Percentiles rank a stretch among this genome's conserved stretches.
phyloP scores from a whole-genome alignment of 1,284 basidiomycete species.

The Rhodotorula sp. region DNA sequence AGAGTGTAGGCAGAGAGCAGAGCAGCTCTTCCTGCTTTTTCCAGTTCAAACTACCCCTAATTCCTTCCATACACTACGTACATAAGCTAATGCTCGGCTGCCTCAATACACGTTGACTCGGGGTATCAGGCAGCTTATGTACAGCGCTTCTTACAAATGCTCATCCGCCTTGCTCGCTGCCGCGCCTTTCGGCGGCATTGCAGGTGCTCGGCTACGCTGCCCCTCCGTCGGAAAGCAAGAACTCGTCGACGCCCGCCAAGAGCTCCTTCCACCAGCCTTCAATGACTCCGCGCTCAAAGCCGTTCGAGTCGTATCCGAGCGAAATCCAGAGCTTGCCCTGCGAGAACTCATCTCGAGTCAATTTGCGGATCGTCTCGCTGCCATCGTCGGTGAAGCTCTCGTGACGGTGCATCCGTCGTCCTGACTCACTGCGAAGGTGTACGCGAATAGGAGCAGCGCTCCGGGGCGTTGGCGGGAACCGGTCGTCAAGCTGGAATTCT shows the following conservation, averaged over 20 bases:
- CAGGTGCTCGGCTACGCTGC: too few species aligned
- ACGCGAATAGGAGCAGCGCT: slow-evolving; percentile 70
- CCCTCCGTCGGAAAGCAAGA: slow-evolving; percentile 45
- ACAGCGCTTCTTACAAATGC: too few species aligned
- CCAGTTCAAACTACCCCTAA: background rate
- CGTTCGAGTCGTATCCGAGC: slow-evolving; percentile 70
- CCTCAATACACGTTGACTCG: too few species aligned
- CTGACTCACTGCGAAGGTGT: slow-evolving; percentile 65
- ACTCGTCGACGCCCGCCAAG: slow-evolving; percentile 57
- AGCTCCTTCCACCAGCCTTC: slow-evolving; percentile 54
- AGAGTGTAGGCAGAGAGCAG: background rate
- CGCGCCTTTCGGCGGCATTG: too few species aligned
- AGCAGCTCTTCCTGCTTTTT: background rate
- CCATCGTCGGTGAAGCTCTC: background rate
- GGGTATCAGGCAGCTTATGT: too few species aligned
- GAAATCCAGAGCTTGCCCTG: slow-evolving; percentile 60
- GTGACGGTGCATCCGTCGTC: background rate
- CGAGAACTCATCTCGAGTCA: background rate
- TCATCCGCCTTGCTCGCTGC: too few species aligned
- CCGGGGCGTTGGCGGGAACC: slow-evolving; percentile 70
- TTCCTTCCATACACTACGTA: too few species aligned
- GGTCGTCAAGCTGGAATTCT: slow-evolving; percentile 59
- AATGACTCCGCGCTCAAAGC: slow-evolving; percentile 61
- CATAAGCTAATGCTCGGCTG: too few species aligned
- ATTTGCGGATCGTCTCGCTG: background rate